Evolutionary conservation across 2,329 filamentous ascomycete genomes (phyloP), one percentile per base, ranked within the genome.

Genomic region (Aspergillus sp.): DNA sequence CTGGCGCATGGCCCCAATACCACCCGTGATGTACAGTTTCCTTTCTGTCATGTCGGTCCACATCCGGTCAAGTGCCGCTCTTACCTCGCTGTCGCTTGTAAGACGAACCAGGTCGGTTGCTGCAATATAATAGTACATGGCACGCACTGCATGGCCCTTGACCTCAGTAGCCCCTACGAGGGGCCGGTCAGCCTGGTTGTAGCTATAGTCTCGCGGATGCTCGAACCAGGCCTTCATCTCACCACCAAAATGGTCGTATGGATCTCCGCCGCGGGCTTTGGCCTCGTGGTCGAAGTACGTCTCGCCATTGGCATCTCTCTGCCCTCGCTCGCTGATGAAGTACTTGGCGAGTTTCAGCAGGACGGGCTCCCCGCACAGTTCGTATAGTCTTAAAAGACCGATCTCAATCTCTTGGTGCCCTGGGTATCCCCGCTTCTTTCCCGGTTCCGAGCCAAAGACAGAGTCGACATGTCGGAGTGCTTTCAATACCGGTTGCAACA

Each of bases 11-110:
- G 76, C 80, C 1, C 85, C 85, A 50, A 87, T 81, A 1, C 84
- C 84, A 1, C 85, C 85, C 0, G 85, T 88, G 15, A 86, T 66
- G 57, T 85, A 88, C 80, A 87, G 84, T 66, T 86, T 87, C 56
- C 78, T 79, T 41, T 83, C 75, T 0, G 84, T 79, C 82, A 86
- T 86, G 61, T 86, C 85, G 33, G 78, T 67, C 85, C 84, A 88
- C 4, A 87, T 70, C 7, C 78, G 72, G 23, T 73, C 66, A 0
- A 86, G 63, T 2, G 82, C 74, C 0, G 68, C 65, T 27, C 70
- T 63, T 11, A 65, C 37, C 49, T 56, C 67, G 62, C 6, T 60
- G 53, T 15, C 66, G 64, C 46, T 69, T 56, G 15, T 62, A 57
- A 5, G 67, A 57, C 75, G 77, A 1, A 82, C 66, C 4, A 87